Evolutionary conservation across 1,284 basidiomycete species (phyloP), one percentile per base, ranked within the genome.

Genomic region (Sparassis latifolia): DNA sequence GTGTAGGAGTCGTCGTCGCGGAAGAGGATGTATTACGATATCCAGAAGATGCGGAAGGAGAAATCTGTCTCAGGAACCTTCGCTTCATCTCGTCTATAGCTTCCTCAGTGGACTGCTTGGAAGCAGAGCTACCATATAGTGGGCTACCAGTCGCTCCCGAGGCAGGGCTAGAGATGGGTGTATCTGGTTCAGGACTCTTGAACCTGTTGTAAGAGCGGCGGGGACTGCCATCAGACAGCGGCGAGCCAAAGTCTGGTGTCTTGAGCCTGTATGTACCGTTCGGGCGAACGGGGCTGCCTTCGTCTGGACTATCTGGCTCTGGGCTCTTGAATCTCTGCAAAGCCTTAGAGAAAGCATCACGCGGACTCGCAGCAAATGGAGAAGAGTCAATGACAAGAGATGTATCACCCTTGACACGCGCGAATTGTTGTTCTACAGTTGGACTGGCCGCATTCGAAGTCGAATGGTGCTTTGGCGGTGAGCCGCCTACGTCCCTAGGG

Each of bases 1-100:
- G 56, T 20, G 52, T 58, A 5, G 62, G 59, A 0, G 61, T 63
- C 2, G 58, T 63, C 0, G 55, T 55, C 5, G 59, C 50, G 28
- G 61, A 56, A 6, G 57, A 54, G 9, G 58, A 47, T n/a, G 54
- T 37, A 6, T 53, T 45, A 6, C 48, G 29, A 20, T 52, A 10
- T n/a, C 52, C 49, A 4, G 50, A 45, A 5, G 55, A 51, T 9
- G 54, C 50, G 2, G 61, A 54, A 1, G 64, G 61, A 3, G 65
- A 66, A 29, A 58, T 57, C 55, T 61, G 63, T 40, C 69, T 72
- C 51, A 81, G 64, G 59, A 84, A 79, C 32, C 80, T 68, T 54
- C 68, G 72, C 65, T 84, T 86, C 79, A 84, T 82, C 58, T 82
- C 78, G 59, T 81, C 77, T 44, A 84, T 70, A 3, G 80, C 79